These are phyloP conservation scores for Nicotiana otophora DNA, from an alignment of 257 asterid species.

Conservation along the genomic window DNA sequence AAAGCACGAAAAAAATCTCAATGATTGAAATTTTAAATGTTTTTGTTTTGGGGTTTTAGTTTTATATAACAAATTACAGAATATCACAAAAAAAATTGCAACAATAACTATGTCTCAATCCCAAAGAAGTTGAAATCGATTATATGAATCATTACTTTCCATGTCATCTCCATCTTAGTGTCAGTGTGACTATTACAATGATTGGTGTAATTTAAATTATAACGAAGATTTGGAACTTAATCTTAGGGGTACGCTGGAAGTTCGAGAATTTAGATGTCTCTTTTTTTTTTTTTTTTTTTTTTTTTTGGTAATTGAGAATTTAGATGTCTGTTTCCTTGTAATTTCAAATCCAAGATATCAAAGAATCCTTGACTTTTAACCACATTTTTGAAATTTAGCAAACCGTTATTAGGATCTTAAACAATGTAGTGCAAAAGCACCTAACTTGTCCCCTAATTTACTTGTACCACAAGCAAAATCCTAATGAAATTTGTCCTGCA, in stretches of 20 bases:
- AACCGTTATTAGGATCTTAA: background rate
- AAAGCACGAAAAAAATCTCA: too few relatives aligned
- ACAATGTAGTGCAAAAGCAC: constrained; percentile 26
- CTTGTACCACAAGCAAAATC: background rate
- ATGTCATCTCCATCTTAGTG: too few relatives aligned
- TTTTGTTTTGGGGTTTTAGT: too few relatives aligned
- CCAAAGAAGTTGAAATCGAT: too few relatives aligned
- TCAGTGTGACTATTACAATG: background rate
- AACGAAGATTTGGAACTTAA: background rate
- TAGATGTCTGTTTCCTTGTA: background rate
- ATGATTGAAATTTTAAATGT: too few relatives aligned
- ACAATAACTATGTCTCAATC: background rate
- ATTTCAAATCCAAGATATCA: background rate
- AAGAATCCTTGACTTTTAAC: background rate
- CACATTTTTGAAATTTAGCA: background rate
- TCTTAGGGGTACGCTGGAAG: background rate
- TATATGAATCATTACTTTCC: background rate
- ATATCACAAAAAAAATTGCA: too few relatives aligned
- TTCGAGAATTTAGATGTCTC: too few relatives aligned
- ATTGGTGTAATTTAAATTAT: background rate
- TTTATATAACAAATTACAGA: too few relatives aligned
- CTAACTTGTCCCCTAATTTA: constrained; percentile 19
- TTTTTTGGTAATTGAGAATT: too few relatives aligned
- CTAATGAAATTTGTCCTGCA: constrained; percentile 3
- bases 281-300: too few relatives aligned